phyloP scores from a whole-genome alignment of 2,329 filamentous ascomycete genomes.

The Graphium sp. region DNA sequence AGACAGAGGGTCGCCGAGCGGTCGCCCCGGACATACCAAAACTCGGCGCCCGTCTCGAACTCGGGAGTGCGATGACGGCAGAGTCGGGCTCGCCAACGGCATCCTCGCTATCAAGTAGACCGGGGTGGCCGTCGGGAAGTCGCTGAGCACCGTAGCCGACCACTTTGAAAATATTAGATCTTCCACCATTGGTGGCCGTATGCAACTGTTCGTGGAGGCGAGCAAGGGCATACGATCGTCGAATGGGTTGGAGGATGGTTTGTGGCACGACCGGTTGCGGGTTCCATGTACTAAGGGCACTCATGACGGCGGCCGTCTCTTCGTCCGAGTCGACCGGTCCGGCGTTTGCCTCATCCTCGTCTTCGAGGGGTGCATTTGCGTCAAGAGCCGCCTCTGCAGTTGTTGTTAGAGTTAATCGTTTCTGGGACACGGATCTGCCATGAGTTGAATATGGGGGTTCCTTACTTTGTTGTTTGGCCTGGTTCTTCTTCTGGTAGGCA shows the following conservation, averaged over 20 bases:
- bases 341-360: constrained; percentile 65
- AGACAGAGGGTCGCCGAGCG: constrained; percentile 27
- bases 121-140: constrained; percentile 30
- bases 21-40: constrained; percentile 23
- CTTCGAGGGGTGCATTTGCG: constrained; percentile 77
- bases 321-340: constrained; percentile 87
- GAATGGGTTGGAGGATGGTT: constrained; percentile 41
- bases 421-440: background rate
- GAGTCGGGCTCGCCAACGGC: constrained; percentile 40
- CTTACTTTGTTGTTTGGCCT: constrained; percentile 91
- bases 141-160: constrained; percentile 37
- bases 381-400: constrained; percentile 78
- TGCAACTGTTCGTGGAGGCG: constrained; percentile 49
- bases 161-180: constrained; percentile 48
- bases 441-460: constrained; percentile 10
- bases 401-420: constrained; percentile 1
- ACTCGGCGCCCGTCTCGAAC: constrained; percentile 23
- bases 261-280: constrained; percentile 64
- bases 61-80: constrained; percentile 18
- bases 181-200: constrained; percentile 48
- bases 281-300: constrained; percentile 55
- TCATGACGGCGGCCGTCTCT: constrained; percentile 81
- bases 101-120: constrained; percentile 30
- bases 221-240: constrained; percentile 44
- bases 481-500: constrained; percentile 92